Evolutionary conservation across 352 stramenopile genomes (phyloP).

Genomic region (Phytophthora europaea): DNA sequence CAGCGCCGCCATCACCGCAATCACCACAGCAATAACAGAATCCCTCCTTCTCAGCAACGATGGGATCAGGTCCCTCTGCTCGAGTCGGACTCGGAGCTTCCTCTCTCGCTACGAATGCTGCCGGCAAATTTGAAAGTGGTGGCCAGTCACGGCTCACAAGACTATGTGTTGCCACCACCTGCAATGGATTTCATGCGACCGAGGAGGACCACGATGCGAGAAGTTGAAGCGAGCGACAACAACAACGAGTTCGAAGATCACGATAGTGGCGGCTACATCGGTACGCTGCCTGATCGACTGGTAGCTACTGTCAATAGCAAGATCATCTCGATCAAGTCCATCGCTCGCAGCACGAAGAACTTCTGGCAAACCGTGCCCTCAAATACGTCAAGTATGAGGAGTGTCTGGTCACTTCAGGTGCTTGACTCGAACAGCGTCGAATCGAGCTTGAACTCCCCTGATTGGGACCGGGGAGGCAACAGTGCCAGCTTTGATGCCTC

Average conservation of each 20-base stretch:
- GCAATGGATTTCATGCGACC: constrained; percentile 22
- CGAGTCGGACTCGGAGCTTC: constrained; percentile 18
- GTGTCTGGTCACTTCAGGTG: constrained; percentile 24
- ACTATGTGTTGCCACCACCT: constrained; percentile 22
- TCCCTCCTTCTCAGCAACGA: constrained; percentile 30
- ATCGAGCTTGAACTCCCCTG: constrained; percentile 30
- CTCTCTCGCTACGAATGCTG: constrained; percentile 19
- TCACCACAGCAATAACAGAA: constrained; percentile 14
- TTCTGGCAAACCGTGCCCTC: constrained; percentile 30
- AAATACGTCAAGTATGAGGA: constrained; percentile 20
- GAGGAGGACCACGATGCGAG: constrained; percentile 20
- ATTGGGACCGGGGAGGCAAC: constrained; percentile 14
- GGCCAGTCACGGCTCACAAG: constrained; percentile 10
- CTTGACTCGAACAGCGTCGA: constrained; percentile 33
- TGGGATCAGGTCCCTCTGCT: constrained; percentile 32
- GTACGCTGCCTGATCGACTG: constrained; percentile 29
- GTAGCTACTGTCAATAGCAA: constrained; percentile 44
- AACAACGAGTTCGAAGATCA: constrained; percentile 41
- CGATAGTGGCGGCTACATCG: constrained; percentile 36
- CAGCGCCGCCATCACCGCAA: constrained; percentile 2
- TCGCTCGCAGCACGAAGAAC: constrained; percentile 39
- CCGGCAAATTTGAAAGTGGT: constrained; percentile 26
- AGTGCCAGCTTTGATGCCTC: constrained; percentile 19
- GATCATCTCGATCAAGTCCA: constrained; percentile 71
- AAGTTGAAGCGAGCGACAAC: constrained; percentile 15